Evolutionary conservation across 345 rosid species (phyloP).

Genomic region (Heritiera fomes): DNA sequence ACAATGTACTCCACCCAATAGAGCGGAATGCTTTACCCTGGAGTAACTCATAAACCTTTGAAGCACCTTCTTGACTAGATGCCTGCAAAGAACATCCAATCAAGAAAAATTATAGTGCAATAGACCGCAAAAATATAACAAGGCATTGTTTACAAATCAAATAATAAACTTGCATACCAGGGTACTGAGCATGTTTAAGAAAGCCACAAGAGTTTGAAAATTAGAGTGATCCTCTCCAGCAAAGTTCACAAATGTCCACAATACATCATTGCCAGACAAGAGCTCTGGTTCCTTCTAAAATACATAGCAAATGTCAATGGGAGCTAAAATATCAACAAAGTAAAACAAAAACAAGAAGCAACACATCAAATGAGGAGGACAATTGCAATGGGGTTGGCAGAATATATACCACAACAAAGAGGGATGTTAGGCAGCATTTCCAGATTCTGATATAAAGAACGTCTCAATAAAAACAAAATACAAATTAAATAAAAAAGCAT

Average conservation of each 20-base stretch:
- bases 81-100: slow-evolving; percentile 54
- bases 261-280: slow-evolving; percentile 84
- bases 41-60: slow-evolving; percentile 86
- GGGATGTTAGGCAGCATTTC: not conserved
- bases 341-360: not conserved
- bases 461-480: not conserved
- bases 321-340: not conserved
- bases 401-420: not conserved
- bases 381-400: not conserved
- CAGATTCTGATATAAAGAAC: not conserved
- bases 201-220: slow-evolving; percentile 91
- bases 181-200: slow-evolving; percentile 89
- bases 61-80: slow-evolving; percentile 89
- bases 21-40: slow-evolving; percentile 85
- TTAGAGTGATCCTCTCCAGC: slow-evolving; percentile 99
- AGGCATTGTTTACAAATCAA: slow-evolving; percentile 7
- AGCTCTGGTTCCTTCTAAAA: slow-evolving; percentile 90
- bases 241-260: slow-evolving; percentile 97
- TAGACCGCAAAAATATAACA: not conserved
- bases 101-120: not conserved
- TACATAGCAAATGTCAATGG: slow-evolving; percentile 20
- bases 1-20: slow-evolving; percentile 91
- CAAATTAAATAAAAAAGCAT: not conserved
- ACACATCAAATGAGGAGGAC: not conserved
- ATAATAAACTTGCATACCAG: slow-evolving; percentile 59